A percentile compares a stretch with the other conserved stretches of the same genome.
Conservation (phyloP, 2,329 filamentous ascomycete species). For the Elsinoe necatrix region DNA sequence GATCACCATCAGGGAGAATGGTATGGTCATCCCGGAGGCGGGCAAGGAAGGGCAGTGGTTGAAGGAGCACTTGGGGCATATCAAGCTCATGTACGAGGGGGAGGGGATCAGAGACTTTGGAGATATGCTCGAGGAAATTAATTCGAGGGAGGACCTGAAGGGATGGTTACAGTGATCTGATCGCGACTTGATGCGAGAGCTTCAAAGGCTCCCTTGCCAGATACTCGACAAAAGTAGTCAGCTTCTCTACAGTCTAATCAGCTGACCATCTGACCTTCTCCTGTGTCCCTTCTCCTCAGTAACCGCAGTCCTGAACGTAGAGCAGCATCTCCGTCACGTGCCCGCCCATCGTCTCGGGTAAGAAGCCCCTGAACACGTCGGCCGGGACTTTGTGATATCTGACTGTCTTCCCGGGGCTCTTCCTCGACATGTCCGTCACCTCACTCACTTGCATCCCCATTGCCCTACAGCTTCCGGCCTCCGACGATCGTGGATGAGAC, state of each 20-base stretch:
- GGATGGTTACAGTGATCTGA: background rate
- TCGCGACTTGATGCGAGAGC: background rate
- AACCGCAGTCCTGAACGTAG: conserved; percentile 30
- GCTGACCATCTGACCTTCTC: conserved; percentile 28
- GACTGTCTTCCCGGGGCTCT: conserved; percentile 22
- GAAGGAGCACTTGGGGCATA: conserved; percentile 7
- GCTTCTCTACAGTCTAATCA: conserved; percentile 25
- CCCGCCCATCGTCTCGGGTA: conserved; percentile 22
- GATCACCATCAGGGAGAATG: conserved; percentile 7
- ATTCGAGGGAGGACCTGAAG: conserved; percentile 7
- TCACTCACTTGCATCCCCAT: conserved; percentile 17
- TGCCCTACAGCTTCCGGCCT: background rate
- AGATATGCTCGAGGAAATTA: conserved; percentile 4
- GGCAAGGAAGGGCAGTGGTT: background rate
- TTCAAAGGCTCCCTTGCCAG: background rate
- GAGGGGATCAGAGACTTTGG: background rate
- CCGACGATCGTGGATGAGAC: background rate
- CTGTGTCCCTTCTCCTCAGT: conserved; percentile 30
- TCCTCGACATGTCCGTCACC: conserved; percentile 21
- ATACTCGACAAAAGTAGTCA: conserved; percentile 34
- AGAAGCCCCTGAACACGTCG: conserved; percentile 22
- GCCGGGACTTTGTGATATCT: conserved; percentile 22
- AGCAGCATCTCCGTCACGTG: conserved; percentile 24
- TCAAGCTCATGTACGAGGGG: background rate
- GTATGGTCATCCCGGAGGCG: conserved; percentile 2